phyloP scores from a whole-genome alignment of 2,329 filamentous ascomycete species.

The Fusarium cicatricum region DNA sequence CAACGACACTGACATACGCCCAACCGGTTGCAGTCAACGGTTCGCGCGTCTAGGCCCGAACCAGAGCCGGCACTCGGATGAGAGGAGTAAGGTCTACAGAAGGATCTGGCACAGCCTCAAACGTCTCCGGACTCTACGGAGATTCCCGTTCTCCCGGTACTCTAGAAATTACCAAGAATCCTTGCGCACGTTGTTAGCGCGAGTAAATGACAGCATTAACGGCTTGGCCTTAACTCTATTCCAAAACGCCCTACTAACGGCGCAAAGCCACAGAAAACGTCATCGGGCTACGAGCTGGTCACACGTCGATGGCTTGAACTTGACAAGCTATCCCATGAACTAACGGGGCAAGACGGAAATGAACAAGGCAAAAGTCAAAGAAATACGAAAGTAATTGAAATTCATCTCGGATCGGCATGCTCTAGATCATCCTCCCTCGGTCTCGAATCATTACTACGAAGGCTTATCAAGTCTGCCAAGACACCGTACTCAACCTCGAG shows the following conservation, averaged over 20 bases:
- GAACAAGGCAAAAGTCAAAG: too few relatives aligned
- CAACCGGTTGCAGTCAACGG: too few relatives aligned
- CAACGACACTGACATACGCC: too few relatives aligned
- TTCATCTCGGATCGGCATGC: background rate
- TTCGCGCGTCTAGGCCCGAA: too few relatives aligned
- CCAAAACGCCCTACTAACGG: background rate
- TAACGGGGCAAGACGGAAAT: too few relatives aligned
- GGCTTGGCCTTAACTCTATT: slow-evolving; percentile 1
- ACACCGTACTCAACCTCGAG: slow-evolving; percentile 4
- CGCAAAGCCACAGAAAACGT: slow-evolving; percentile 8
- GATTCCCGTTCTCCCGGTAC: background rate
- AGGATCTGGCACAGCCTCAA: background rate
- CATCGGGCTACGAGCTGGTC: too few relatives aligned
- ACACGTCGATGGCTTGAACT: too few relatives aligned
- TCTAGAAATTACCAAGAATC: background rate
- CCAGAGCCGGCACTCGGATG: too few relatives aligned
- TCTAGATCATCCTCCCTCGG: background rate
- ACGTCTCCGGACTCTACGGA: too few relatives aligned
- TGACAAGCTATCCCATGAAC: too few relatives aligned
- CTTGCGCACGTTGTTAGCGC: background rate
- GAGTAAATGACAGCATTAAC: background rate
- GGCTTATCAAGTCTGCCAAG: slow-evolving; percentile 14
- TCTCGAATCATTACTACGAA: slow-evolving; percentile 3
- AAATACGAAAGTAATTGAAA: background rate
- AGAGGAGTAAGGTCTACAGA: too few relatives aligned